Base-by-base conservation (phyloP, 805 yeast genomes). In the Ogataea trehaloabstinens region DNA sequence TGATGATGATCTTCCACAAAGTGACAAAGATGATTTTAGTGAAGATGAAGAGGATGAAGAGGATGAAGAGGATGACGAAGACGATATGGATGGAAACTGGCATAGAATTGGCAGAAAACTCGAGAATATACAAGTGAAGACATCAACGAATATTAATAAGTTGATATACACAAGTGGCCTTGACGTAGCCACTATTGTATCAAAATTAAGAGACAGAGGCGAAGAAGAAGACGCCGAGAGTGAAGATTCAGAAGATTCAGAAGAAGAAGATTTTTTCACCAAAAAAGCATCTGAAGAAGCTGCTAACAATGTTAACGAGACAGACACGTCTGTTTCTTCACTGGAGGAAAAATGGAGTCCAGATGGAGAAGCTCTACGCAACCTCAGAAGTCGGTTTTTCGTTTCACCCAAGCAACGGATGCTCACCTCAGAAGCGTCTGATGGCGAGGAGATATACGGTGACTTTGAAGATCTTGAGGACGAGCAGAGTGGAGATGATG, bases 71-170 rank as follows among this genome's bases (percentile, higher is more conserved):
- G 53, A 62, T n/a, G 67, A 64, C 16, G 66, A 76, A 0, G 71
- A 67, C 34, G 64, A 61, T 4, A 61, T 55, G 31, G 67, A 56
- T 10, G 68, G 59, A 6, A 60, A 65, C 24, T 72, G 71, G 66
- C 55, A 63, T 35, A 45, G 53, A 8, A 68, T 84, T 28, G 96
- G 95, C 1, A 58, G 78, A 4, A 80, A 73, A 50, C 67, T 85
- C 41, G 68, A 75, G 45, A 75, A 82, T n/a, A 48, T 74, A 4
- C 56, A 64, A 42, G 67, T 63, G 56, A 70, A 65, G 52, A 76
- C 70, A 63, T 70, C 67, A 42, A 86, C 95, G 90, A 86, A 91
- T 60, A 77, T 91, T 45, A 80, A 82, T 51, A 86, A 85, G 55
- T 66, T 91, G 40, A 67, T 93, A 4, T 91, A 93, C 60, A 72